Base-by-base conservation (phyloP, 116 monocot species). In the Dioscorea cayenensis region DNA sequence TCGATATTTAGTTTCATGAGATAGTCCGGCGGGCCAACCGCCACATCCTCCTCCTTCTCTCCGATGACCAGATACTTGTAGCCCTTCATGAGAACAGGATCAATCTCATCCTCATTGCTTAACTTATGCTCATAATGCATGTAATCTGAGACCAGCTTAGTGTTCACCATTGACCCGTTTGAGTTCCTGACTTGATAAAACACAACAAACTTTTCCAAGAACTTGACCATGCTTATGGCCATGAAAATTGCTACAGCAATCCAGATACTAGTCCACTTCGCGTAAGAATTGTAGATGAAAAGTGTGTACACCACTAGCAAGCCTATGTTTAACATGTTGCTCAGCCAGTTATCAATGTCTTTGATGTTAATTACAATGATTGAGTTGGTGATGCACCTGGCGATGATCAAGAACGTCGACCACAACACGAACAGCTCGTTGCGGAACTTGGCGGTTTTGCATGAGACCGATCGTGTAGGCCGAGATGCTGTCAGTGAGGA, bases 11-110 rank as follows among this genome's bases (percentile, higher is more conserved):
- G 43, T 17, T 36, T 48, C 22, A 49, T 12, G 10, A 12, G 5
- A 64, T 71, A 59, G 43, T 29, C 60, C 14, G 67, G 67, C 4
- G 72, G 11, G 3, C n/a, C 6, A 18, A 21, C 19, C 20, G 4
- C 7, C 20, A 61, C 38, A n/a, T 29, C 12, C 66, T 32, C 0
- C 3, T 51, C 51, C 0, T 72, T 61, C 35, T 78, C 78, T 66
- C 78, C 78, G 2, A 21, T 0, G 18, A 78, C 48, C 32, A 78
- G 18, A 20, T 78, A 78, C 32, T 61, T 67, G 61, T 62, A 78
- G 2, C 72, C 78, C 13, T 16, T 60, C 78, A 78, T 78, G 58
- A 4, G 28, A 2, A 2, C 28, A 5, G 72, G 36, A 50, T 50
- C 29, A 18, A 2, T 14, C 3, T 52, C 52, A 0, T 52, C 2